Evolutionary conservation across 2,329 filamentous ascomycete genomes (phyloP).

Genomic region (Tothia fuscella): DNA sequence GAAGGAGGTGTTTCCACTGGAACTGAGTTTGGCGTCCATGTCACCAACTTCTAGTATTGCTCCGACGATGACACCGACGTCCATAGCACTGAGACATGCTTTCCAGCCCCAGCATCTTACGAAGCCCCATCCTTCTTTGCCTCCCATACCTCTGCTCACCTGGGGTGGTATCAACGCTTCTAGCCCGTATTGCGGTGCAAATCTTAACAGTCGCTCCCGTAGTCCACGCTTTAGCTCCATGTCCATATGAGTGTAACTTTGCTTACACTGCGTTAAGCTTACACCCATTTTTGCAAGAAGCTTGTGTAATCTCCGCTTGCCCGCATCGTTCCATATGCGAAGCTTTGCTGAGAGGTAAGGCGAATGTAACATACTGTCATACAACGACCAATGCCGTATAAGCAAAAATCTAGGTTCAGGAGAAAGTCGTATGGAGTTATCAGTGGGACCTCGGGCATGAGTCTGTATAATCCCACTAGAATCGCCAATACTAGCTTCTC

Average conservation of each 20-base stretch:
- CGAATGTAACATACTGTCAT: constrained; percentile 97
- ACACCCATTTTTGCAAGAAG: constrained; percentile 97
- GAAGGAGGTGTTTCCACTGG: background rate
- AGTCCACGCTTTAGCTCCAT: constrained; percentile 88
- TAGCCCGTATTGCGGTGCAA: constrained; percentile 83
- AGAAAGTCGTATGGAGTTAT: constrained; percentile 82
- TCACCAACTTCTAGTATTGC: constrained; percentile 85
- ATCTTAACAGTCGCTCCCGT: constrained; percentile 75
- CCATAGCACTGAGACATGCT: constrained; percentile 82
- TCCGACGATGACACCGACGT: constrained; percentile 85
- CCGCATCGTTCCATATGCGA: constrained; percentile 87
- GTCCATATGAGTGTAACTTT: constrained; percentile 97
- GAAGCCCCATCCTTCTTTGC: constrained; percentile 92
- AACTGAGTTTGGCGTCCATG: constrained; percentile 27
- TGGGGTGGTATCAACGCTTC: constrained; percentile 82
- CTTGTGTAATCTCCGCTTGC: constrained; percentile 81
- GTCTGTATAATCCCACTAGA: constrained; percentile 77
- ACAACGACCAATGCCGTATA: constrained; percentile 91
- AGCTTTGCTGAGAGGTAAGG: constrained; percentile 85
- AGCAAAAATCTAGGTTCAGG: constrained; percentile 89
- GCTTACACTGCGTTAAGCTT: constrained; percentile 82
- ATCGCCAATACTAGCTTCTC: constrained; percentile 51
- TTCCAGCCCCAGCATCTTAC: constrained; percentile 97
- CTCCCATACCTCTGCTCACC: constrained; percentile 56
- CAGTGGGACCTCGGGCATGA: constrained; percentile 75